Evolutionary conservation across 768 basidiomycete genomes (phyloP), one percentile per base, ranked within the genome.

Genomic region (Lentinula edodes): DNA sequence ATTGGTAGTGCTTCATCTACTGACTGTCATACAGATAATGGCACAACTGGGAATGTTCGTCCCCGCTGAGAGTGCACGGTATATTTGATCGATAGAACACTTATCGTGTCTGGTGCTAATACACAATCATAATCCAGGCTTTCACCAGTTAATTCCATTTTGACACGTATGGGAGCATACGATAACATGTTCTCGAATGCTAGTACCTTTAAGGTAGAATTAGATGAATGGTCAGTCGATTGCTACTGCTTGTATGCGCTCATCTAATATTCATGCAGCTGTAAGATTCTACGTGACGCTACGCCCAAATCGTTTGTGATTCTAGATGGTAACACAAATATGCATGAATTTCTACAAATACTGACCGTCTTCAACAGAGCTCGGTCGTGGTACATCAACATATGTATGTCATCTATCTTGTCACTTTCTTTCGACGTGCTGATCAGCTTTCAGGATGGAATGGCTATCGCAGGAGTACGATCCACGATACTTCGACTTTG

Each of bases 121-220:
- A 12, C 39, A 2, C 28, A 28, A 28, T 4, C 43, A 15, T 23
- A 10, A 15, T 20, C 10, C 28, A 94, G 93, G 39, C 70, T 99
- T 52, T 90, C 88, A 63, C 93, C 97, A 1, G 85, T 97, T 2
- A 95, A 99, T 70, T 78, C 88, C 12, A 97, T 99, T 65, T 83
- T 93, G 62, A 98, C 97, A 2, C 87, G 96, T 28, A 98, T 98
- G 97, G 97, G 97, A 9, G 97, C 97, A 2, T 97, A 98, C 70
- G 96, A 98, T 69, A 95, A 95, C 69, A 94, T 96, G 90, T 95
- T 95, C 73, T 88, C 91, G 2, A 88, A 93, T 66, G 84, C 94
- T 1, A 94, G 93, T 73, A 98, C 96, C 0, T 99, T 98, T 83
- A 97, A 98, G 72, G 97, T 99, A 20, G 97, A 99, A 71, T 78